Base-by-base conservation (phyloP, 257 asterid species). In the Nicotiana tabacum region DNA sequence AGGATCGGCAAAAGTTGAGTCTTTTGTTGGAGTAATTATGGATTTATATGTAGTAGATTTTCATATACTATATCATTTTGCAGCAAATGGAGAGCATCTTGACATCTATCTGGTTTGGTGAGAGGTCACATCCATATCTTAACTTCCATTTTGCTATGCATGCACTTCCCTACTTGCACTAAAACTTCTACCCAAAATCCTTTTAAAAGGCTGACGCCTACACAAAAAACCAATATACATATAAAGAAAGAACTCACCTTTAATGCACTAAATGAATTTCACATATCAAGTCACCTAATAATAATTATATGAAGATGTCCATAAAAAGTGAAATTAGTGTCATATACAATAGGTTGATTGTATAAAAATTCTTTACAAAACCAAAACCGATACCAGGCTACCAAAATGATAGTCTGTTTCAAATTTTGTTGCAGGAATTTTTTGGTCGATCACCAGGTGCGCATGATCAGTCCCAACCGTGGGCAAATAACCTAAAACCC, bases 91-190 rank as follows among this genome's bases (percentile, higher is more conserved):
- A 72, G 33, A 51, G 37, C 37, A 72, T 46, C 13, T 72, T 72
- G 60, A 46, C 78, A 21, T 21, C 1, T 72, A 72, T 43, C 78
- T 72, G 6, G 37, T 72, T 72, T 72, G 78, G 78, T 72, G 78
- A 46, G 60, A 57, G 37, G 78, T 72, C 78, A 72, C 78, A 70
- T 70, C 60, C 21, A 70, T 43, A 37, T 70, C 58, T 8, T 21
- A 8, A 12, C 12, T 43, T 21, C 58, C 58, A 70, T 39, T 57
- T 39, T 43, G 78, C 11, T 12, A 70, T 70, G 78, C 78, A 70
- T 43, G 78, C 37, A 43, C 12, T 72, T 70, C 27, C 43, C 29
- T 68, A 9, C 51, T 33, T 67, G 51, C 33, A 16, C 8, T 24
- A 60, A n/a, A 60, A n/a, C 4, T 60, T 60, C 33, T 35, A 9